Evolutionary conservation across 108 stramenopile genomes (phyloP), one percentile per base, ranked within the genome.

Genomic region (Skeletonema potamos): DNA sequence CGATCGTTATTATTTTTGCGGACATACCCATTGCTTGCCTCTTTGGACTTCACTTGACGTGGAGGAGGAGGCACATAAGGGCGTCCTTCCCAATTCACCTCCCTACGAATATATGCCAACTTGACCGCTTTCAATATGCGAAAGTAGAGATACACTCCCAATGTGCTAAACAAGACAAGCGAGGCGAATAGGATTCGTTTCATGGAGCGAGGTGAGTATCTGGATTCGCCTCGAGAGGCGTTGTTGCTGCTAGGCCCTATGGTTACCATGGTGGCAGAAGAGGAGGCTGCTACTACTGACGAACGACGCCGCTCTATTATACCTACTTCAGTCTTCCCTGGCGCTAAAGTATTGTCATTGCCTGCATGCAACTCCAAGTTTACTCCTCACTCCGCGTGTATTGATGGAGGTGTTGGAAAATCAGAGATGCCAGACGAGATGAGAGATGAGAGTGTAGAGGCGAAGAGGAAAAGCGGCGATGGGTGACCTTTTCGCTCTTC

Each of bases 61-160:
- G 8, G 39, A 41, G 39, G 39, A 41, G 39, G 39, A 41, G 9
- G 8, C 13, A 39, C 12, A 13, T 39, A 13, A 11, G 34, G 34
- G 0, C 34, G 34, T 7, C 34, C 34, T 3, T 34, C 34, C n/a
- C n/a, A 18, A 33, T 62, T 34, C 17, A 18, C 7, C 17, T 17
- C 24, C 6, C 39, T 32, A n/a, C n/a, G 22, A 13, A 3, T 24
- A 27, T 27, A 10, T 4, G 22, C 41, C 22, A 63, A 41, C 24
- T 43, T 41, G 26, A 63, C 62, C 6, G 62, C 34, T 22, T 26
- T 32, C 20, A 63, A 41, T 26, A 27, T 43, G 27, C 62, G 62
- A 4, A 39, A 8, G 18, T 63, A 63, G 24, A 63, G 62, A 63
- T 41, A 41, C 34, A 63, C 26, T 1, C 62, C 62, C 26, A 41